phyloP scores from a whole-genome alignment of 352 stramenopile species.

The Ochromonadaceae sp. region DNA sequence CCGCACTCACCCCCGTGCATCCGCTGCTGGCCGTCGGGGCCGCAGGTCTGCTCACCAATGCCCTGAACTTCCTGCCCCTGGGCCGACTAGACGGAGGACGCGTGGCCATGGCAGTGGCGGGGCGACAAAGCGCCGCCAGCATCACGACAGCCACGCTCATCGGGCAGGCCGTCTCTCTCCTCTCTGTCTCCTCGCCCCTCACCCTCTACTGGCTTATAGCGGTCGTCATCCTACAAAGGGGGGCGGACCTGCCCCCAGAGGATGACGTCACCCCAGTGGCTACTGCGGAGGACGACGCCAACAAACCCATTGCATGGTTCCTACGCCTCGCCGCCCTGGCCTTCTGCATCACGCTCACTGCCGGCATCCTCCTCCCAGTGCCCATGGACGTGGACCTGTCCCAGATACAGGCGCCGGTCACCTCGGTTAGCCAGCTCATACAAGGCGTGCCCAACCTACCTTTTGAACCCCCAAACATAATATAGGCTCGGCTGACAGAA shows the following conservation, averaged over 20 bases:
- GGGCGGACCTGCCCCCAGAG: constrained; percentile 39
- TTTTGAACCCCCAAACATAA: too few relatives aligned
- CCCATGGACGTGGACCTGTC: too few relatives aligned
- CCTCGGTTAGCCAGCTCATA: too few relatives aligned
- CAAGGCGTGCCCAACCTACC: too few relatives aligned
- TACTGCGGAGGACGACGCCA: not conserved
- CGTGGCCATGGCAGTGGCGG: constrained; percentile 38
- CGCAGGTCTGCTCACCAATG: constrained; percentile 40
- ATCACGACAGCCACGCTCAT: constrained; percentile 36
- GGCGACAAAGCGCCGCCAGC: constrained; percentile 31
- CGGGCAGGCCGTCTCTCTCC: constrained; percentile 29
- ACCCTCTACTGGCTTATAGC: constrained; percentile 42
- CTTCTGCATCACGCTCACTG: too few relatives aligned
- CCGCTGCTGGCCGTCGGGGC: constrained; percentile 43
- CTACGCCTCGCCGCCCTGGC: too few relatives aligned
- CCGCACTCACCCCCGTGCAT: constrained; percentile 43
- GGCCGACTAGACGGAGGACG: constrained; percentile 47
- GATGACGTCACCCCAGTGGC: constrained; percentile 38
- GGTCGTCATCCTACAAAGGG: constrained; percentile 41
- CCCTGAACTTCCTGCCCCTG: constrained; percentile 49
- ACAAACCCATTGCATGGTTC: too few relatives aligned
- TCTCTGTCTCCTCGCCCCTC: not conserved
- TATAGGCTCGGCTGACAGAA: too few relatives aligned
- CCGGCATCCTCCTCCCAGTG: too few relatives aligned
- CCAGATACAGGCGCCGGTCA: too few relatives aligned